Evolutionary conservation across 306 rosid species (phyloP).

Genomic region (Benincasa hispida): DNA sequence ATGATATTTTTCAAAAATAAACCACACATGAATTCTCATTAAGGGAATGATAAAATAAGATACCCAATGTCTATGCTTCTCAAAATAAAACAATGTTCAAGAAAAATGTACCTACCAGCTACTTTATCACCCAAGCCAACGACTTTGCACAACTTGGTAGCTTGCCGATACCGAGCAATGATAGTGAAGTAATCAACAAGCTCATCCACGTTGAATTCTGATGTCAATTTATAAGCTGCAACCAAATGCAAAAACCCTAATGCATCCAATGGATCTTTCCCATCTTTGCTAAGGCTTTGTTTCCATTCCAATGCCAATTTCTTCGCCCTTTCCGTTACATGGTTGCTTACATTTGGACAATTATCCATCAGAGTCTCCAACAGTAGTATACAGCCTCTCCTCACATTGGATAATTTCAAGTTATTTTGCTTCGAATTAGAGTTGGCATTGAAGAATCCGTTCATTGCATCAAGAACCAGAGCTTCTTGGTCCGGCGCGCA

Average conservation of each 20-base stretch:
- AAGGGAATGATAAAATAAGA: not conserved
- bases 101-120: constrained; percentile 15
- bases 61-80: not conserved
- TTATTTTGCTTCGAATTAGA: constrained; percentile 5
- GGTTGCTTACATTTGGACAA: constrained; percentile 20
- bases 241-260: constrained; percentile 54
- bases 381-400: constrained; percentile 40
- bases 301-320: constrained; percentile 42
- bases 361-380: constrained; percentile 37
- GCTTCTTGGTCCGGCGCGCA: constrained; percentile 34
- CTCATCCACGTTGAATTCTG: constrained; percentile 36
- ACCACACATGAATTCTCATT: not conserved
- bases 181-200: constrained; percentile 30
- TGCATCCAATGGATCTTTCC: constrained; percentile 21
- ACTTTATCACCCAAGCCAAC: constrained; percentile 29
- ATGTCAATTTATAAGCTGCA: constrained; percentile 36
- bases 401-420: constrained; percentile 16
- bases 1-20: not conserved
- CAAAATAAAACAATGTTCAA: not conserved
- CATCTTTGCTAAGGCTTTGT: constrained; percentile 18
- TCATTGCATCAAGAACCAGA: constrained; percentile 50
- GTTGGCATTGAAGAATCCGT: constrained; percentile 24
- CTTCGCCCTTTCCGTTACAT: constrained; percentile 37
- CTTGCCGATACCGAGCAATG: constrained; percentile 30
- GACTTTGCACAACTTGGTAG: constrained; percentile 29